Conservation (phyloP, 352 stramenopile genomes). For the Phytophthora ramorum region DNA sequence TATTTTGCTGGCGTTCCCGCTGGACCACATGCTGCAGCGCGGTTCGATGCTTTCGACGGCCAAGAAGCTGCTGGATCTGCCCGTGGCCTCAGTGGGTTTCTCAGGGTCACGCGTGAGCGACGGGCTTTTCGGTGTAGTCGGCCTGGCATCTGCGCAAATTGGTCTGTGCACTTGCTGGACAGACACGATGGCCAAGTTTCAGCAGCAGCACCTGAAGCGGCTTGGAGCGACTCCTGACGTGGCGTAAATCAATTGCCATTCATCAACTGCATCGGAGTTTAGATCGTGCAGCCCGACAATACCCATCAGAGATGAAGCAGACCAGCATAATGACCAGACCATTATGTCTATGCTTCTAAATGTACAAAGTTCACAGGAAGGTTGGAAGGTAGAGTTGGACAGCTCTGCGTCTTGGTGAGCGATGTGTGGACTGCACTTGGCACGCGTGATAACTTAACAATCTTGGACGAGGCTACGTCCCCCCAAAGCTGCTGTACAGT, state of each 20-base stretch:
- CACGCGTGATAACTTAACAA: too few species aligned
- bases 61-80: conserved; percentile 70
- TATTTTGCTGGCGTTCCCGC: conserved; percentile 58
- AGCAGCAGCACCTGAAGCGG: conserved; percentile 28
- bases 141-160: conserved; percentile 56
- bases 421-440: too few species aligned
- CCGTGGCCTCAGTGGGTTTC: conserved; percentile 55
- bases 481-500: not conserved
- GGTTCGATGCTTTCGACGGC: conserved; percentile 37
- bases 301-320: not conserved
- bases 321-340: conserved; percentile 1
- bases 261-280: not conserved
- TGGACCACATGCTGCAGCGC: conserved; percentile 54
- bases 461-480: too few species aligned
- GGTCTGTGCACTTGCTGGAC: conserved; percentile 53
- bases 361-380: not conserved
- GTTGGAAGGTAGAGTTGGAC: too few species aligned
- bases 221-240: conserved; percentile 25
- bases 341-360: not conserved
- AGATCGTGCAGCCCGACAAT: not conserved
- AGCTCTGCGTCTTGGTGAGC: too few species aligned
- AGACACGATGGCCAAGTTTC: conserved; percentile 51
- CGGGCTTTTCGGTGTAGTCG: conserved; percentile 50
- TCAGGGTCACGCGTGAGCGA: conserved; percentile 57
- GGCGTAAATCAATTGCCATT: conserved; percentile 14